Conservation (phyloP, 306 rosid species). For the Quercus bicolor region DNA sequence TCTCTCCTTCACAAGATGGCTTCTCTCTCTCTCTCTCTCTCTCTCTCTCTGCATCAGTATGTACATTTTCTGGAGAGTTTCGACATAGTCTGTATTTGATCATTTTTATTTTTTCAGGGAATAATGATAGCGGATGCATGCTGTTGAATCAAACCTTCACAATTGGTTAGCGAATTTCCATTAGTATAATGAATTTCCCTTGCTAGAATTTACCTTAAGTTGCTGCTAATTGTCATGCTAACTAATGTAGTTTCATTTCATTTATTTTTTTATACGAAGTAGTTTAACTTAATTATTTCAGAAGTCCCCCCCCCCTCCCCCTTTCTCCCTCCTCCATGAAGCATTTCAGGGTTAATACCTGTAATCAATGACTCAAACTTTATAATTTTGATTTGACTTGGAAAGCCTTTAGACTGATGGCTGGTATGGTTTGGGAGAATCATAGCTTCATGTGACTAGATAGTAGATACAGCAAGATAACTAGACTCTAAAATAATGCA, state of each 20-base stretch:
- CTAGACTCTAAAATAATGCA: not conserved
- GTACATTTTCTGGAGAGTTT: conserved; percentile 13
- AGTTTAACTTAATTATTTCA: not conserved
- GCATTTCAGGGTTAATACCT: not conserved
- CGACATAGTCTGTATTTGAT: conserved; percentile 14
- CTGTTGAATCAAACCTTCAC: conserved; percentile 88
- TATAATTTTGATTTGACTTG: not conserved
- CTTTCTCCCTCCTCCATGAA: not conserved
- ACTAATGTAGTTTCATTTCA: not conserved
- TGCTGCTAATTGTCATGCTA: conserved; percentile 7
- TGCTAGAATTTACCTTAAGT: not conserved
- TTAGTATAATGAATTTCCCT: not conserved
- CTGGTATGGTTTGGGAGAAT: not conserved
- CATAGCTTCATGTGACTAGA: not conserved
- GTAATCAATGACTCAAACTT: not conserved
- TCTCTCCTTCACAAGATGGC: not conserved
- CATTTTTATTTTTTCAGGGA: conserved; percentile 52
- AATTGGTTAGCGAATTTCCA: conserved; percentile 56
- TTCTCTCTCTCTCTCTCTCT: not conserved
- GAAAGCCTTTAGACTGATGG: not conserved
- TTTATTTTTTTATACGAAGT: not conserved
- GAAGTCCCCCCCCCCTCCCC: too few species aligned
- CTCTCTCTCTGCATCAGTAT: not conserved
- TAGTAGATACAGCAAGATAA: not conserved
- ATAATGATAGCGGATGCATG: conserved; percentile 79